Evolutionary conservation across 306 rosid species (phyloP).

Genomic region (Malus asiatica): DNA sequence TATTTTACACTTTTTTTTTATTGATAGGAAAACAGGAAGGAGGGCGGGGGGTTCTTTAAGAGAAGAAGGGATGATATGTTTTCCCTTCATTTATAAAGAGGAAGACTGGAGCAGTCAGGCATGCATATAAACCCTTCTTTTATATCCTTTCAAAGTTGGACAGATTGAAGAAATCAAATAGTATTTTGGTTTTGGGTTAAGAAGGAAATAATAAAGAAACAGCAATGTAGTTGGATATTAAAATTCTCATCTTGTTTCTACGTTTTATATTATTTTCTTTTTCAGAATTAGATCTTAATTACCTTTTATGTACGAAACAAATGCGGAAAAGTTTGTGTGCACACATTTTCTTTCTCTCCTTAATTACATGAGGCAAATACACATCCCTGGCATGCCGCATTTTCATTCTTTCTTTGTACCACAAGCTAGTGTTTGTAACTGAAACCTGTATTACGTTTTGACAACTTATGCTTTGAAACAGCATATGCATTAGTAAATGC

Average conservation of each 20-base stretch:
- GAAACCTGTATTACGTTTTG: background rate
- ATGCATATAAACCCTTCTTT: too few species aligned
- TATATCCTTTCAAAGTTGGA: too few species aligned
- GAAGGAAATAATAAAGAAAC: background rate
- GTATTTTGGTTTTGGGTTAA: background rate
- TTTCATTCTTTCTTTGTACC: background rate
- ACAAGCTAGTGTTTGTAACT: background rate
- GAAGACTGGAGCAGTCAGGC: too few species aligned
- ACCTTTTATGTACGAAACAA: background rate
- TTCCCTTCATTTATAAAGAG: background rate
- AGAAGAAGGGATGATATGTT: background rate
- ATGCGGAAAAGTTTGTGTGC: background rate
- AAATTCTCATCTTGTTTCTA: too few species aligned
- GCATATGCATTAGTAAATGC: background rate
- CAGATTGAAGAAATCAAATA: background rate
- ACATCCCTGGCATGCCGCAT: background rate
- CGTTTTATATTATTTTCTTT: too few species aligned
- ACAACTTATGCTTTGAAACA: background rate
- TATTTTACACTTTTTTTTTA: background rate
- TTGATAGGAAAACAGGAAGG: background rate
- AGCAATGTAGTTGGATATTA: too few species aligned
- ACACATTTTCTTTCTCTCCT: background rate
- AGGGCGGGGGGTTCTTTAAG: background rate
- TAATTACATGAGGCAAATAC: background rate
- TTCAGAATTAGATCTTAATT: too few species aligned